Conservation (phyloP, 371 early-diverging fungal species). For the Mortierella sp. region DNA sequence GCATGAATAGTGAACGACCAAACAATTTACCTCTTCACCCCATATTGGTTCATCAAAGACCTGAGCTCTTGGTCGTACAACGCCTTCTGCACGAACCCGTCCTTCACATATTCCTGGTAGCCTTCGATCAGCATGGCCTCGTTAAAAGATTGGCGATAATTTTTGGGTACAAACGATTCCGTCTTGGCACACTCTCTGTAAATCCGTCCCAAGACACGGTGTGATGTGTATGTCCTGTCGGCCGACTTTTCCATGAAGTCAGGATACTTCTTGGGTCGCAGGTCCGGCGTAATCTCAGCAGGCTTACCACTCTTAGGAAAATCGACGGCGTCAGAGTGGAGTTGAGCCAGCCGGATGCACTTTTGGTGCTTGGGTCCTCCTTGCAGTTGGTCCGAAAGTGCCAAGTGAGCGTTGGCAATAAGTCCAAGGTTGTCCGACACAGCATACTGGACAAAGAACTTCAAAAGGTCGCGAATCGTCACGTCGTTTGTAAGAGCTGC, state of each 20-base stretch:
- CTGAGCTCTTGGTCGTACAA: conserved; percentile 69
- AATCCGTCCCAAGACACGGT: conserved; percentile 74
- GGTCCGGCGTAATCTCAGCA: conserved; percentile 62
- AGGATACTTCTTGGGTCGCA: conserved; percentile 71
- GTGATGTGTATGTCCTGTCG: conserved; percentile 68
- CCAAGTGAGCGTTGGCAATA: conserved; percentile 86
- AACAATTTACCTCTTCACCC: conserved; percentile 63
- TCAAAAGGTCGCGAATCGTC: conserved; percentile 67
- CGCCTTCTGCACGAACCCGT: conserved; percentile 61
- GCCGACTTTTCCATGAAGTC: conserved; percentile 87
- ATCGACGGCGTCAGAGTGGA: conserved; percentile 80
- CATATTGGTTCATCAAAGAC: conserved; percentile 78
- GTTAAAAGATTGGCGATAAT: conserved; percentile 60
- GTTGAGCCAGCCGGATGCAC: conserved; percentile 76
- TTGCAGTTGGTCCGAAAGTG: conserved; percentile 69
- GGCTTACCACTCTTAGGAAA: conserved; percentile 80
- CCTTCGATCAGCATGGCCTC: conserved; percentile 65
- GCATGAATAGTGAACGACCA: not conserved
- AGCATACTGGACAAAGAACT: conserved; percentile 85
- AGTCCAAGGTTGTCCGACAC: conserved; percentile 80
- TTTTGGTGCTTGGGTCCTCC: conserved; percentile 66
- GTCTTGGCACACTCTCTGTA: conserved; percentile 64
- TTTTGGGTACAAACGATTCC: conserved; percentile 40
- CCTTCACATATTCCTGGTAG: conserved; percentile 69
- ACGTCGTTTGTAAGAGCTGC: conserved; percentile 62